Evolutionary conservation across 2,329 filamentous ascomycete species (phyloP).

Genomic region (Hypoxylon sp.): DNA sequence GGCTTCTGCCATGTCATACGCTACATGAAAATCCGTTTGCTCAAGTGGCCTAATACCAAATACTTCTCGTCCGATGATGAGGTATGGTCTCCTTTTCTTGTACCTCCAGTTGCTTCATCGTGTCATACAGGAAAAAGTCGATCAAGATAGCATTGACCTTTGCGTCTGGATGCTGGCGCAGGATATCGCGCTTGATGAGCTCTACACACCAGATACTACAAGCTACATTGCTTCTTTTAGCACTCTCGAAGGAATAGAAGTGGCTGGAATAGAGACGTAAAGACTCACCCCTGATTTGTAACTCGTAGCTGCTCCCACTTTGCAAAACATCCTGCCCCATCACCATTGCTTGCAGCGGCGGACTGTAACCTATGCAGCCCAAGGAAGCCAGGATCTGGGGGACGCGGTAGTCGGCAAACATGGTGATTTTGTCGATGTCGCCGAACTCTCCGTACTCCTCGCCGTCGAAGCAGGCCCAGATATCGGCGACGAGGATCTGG

Average conservation of each 20-base stretch:
- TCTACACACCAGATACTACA: conserved; percentile 98
- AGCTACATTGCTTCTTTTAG: conserved; percentile 54
- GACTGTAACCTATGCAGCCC: conserved; percentile 84
- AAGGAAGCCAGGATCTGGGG: conserved; percentile 90
- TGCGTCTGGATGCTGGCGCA: conserved; percentile 73
- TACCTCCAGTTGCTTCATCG: conserved; percentile 84
- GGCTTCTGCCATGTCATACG: conserved; percentile 4
- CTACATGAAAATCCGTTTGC: conserved; percentile 7
- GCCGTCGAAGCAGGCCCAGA: conserved; percentile 96
- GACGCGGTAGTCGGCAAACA: conserved; percentile 98
- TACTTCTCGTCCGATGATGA: conserved; percentile 89
- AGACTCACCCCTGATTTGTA: conserved; percentile 79
- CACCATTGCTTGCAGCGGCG: conserved; percentile 76
- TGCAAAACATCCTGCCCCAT: conserved; percentile 69
- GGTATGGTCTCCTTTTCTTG: conserved; percentile 69
- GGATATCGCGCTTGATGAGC: conserved; percentile 82
- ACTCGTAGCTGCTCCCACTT: conserved; percentile 78
- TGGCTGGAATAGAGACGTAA: not conserved
- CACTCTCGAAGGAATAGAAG: not conserved
- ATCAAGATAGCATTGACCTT: conserved; percentile 88
- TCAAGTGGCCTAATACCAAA: conserved; percentile 76
- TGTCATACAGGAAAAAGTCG: conserved; percentile 97
- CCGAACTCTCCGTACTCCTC: conserved; percentile 79
- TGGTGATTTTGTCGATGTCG: conserved; percentile 95
- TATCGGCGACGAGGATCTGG: conserved; percentile 93